These are phyloP conservation scores for Nepenthes alata DNA, from an alignment of 179 eudicot species.

Conservation along the genomic window DNA sequence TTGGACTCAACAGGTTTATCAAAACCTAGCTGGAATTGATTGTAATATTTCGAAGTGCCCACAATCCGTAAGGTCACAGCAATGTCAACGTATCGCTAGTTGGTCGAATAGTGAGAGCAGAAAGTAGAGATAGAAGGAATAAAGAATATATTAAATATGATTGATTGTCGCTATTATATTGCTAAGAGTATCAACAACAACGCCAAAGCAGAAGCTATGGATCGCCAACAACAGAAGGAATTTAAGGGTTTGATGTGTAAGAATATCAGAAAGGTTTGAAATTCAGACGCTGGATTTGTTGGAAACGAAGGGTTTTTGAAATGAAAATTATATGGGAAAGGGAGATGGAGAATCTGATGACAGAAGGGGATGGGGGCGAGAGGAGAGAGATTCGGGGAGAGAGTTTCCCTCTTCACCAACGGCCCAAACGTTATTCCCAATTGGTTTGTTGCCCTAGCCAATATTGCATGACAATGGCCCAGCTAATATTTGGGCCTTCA, in stretches of 20 bases:
- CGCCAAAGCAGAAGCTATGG: neutral
- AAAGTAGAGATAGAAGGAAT: neutral
- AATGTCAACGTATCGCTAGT: slow-evolving; percentile 8
- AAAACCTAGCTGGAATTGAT: slow-evolving; percentile 15
- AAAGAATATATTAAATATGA: no score
- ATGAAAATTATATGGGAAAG: no score
- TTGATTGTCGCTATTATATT: no score
- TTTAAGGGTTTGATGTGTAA: neutral
- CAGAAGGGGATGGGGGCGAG: no score
- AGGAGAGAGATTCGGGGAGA: no score
- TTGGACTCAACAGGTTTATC: neutral
- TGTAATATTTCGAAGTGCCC: slow-evolving; percentile 1
- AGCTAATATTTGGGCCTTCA: no score
- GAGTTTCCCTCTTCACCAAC: no score
- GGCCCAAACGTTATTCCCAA: no score
- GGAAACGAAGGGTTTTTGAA: neutral
- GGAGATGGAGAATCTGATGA: no score
- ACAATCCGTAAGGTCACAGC: slow-evolving; percentile 5
- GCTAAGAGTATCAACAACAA: no score
- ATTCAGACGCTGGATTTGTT: neutral
- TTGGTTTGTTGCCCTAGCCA: no score
- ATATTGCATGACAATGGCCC: no score
- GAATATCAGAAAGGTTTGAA: neutral
- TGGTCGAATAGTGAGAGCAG: neutral
- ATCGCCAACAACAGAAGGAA: neutral